These are phyloP conservation scores for Ochromonas danica DNA, from an alignment of 108 stramenopile genomes.

Conservation along the genomic window DNA sequence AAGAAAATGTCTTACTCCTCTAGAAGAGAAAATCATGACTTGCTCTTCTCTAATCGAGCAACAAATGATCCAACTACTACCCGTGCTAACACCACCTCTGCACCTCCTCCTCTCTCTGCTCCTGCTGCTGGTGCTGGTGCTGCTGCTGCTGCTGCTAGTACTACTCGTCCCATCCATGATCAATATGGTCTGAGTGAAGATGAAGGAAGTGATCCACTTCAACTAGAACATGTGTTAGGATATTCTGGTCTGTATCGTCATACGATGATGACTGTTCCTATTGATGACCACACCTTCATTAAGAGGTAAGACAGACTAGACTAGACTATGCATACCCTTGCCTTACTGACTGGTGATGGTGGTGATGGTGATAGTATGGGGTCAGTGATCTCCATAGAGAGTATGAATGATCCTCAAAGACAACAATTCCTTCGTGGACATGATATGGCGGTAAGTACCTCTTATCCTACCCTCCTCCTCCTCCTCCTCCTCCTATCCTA, in stretches of 20 bases:
- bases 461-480: no score
- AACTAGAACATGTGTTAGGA: constrained; percentile 30
- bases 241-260: neutral
- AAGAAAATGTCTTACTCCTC: no score
- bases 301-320: constrained; percentile 1
- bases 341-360: neutral
- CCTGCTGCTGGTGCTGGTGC: no score
- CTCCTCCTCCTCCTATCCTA: neutral
- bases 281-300: neutral
- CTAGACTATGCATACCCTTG: neutral
- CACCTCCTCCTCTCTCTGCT: no score
- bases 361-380: constrained; percentile 1
- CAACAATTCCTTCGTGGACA: constrained; percentile 25
- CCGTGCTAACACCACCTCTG: no score
- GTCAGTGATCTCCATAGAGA: constrained; percentile 7
- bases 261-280: neutral
- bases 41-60: no score
- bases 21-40: no score
- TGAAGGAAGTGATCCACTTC: constrained; percentile 19
- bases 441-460: constrained; percentile 27
- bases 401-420: constrained; percentile 9
- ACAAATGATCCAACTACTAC: no score
- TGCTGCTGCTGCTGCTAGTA: no score
- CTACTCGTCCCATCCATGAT: no score
- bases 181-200: no score